Conservation (phyloP, 2,329 filamentous ascomycete species). For the Claviceps purpurea region DNA sequence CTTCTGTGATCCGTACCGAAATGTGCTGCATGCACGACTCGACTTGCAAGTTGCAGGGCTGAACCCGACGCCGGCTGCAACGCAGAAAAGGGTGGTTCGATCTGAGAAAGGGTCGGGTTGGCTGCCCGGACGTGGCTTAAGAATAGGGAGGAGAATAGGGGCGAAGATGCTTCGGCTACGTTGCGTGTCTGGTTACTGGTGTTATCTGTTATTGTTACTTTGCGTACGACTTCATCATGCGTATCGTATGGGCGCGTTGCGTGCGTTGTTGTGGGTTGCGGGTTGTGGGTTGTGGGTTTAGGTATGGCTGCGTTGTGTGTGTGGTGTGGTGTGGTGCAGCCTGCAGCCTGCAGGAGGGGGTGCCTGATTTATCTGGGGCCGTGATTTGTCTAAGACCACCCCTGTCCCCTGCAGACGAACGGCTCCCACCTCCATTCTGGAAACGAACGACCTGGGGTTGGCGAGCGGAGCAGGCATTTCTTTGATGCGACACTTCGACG, state of each 20-base stretch:
- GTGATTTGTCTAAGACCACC: no score
- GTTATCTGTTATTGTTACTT: not conserved
- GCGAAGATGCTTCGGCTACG: not conserved
- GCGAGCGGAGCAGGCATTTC: not conserved
- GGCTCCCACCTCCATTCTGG: not conserved
- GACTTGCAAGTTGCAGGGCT: no score
- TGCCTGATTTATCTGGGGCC: no score
- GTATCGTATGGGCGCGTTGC: no score
- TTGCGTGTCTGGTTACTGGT: not conserved
- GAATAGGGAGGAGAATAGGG: not conserved
- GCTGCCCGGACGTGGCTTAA: not conserved
- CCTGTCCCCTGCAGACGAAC: no score
- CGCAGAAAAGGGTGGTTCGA: not conserved
- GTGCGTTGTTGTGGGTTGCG: no score
- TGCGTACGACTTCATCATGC: no score
- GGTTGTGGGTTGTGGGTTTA: no score
- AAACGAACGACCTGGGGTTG: not conserved
- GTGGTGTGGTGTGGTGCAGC: not conserved
- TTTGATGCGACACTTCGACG: no score
- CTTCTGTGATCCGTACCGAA: no score
- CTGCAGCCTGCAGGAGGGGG: not conserved
- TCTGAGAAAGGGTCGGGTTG: not conserved
- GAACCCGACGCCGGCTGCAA: not conserved
- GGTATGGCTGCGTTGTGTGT: not conserved
- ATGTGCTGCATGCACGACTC: not conserved